Conservation (phyloP, 352 stramenopile species). For the Nothophytophthora sp. region DNA sequence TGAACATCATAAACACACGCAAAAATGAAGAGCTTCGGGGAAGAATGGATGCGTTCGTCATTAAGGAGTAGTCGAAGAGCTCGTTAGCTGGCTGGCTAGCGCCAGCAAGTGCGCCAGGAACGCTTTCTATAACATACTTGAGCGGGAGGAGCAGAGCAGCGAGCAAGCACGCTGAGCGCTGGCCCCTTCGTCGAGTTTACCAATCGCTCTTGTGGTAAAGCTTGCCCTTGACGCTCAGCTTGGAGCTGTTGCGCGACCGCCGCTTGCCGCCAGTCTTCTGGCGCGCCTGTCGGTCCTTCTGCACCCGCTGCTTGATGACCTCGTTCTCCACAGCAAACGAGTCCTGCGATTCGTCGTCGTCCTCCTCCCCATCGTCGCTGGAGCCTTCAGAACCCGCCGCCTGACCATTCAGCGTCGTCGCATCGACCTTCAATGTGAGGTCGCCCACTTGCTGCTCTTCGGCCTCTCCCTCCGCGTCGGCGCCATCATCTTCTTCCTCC, state of each 20-base stretch:
- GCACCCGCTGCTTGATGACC: constrained; percentile 82
- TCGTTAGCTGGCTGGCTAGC: too few species aligned
- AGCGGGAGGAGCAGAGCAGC: too few species aligned
- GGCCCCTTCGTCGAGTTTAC: constrained; percentile 35
- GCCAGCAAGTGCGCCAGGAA: too few species aligned
- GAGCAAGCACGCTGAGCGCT: too few species aligned
- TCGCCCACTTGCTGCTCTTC: constrained; percentile 33
- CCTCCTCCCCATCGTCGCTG: constrained; percentile 31
- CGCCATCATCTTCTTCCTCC: constrained; percentile 35
- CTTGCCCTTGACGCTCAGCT: constrained; percentile 87
- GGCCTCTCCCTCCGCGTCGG: constrained; percentile 25
- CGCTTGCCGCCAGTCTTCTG: constrained; percentile 61
- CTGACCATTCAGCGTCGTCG: constrained; percentile 23
- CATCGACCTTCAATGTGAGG: constrained; percentile 39
- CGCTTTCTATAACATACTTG: too few species aligned
- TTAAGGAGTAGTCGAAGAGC: too few species aligned
- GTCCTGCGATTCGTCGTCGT: constrained; percentile 39
- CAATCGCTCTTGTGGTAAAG: constrained; percentile 84
- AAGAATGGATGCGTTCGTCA: constrained; percentile 5
- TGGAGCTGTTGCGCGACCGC: constrained; percentile 74
- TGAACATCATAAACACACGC: constrained; percentile 33
- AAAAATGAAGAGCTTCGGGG: constrained; percentile 30
- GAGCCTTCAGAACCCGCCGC: constrained; percentile 19
- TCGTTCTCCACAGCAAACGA: constrained; percentile 59
- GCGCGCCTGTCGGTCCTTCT: constrained; percentile 63